These are phyloP conservation scores for Boletales sp. DNA, from an alignment of 768 basidiomycete species.

Conservation along the genomic window DNA sequence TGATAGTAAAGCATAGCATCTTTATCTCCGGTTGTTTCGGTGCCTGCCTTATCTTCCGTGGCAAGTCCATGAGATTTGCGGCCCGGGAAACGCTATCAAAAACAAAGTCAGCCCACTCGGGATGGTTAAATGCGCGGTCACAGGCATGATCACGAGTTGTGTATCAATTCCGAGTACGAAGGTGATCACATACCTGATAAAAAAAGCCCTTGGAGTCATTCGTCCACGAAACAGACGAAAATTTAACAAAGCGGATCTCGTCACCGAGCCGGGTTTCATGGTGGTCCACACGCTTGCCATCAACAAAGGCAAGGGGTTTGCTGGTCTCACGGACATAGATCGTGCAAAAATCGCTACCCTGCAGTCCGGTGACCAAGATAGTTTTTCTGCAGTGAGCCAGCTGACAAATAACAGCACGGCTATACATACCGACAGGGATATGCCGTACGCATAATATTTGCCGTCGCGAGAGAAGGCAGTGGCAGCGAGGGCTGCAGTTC, in stretches of 20 bases:
- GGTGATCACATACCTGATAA: conserved; percentile 52
- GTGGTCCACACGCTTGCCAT: conserved; percentile 37
- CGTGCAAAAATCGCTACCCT: conserved; percentile 75
- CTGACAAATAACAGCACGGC: not conserved
- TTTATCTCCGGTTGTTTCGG: conserved; percentile 57
- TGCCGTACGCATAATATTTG: conserved; percentile 72
- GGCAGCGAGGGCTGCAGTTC: conserved; percentile 59
- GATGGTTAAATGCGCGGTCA: not conserved
- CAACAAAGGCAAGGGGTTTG: conserved; percentile 47
- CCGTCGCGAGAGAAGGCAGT: conserved; percentile 63
- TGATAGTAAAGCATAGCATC: conserved; percentile 80
- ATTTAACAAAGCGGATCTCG: conserved; percentile 73
- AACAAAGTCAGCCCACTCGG: conserved; percentile 1
- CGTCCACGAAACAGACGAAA: conserved; percentile 69
- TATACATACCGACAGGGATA: conserved; percentile 61
- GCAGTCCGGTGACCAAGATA: not conserved
- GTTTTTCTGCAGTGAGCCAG: conserved; percentile 3
- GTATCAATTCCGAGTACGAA: not conserved
- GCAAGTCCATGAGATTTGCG: conserved; percentile 42
- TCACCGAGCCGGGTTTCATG: conserved; percentile 57
- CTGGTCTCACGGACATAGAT: conserved; percentile 64
- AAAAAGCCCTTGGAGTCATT: conserved; percentile 81
- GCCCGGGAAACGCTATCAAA: conserved; percentile 52
- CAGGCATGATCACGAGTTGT: not conserved
- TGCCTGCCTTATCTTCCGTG: conserved; percentile 50